Evolutionary conservation across 139 green algal species (phyloP), one percentile per base, ranked within the genome.

Genomic region (Chlorella sp.): DNA sequence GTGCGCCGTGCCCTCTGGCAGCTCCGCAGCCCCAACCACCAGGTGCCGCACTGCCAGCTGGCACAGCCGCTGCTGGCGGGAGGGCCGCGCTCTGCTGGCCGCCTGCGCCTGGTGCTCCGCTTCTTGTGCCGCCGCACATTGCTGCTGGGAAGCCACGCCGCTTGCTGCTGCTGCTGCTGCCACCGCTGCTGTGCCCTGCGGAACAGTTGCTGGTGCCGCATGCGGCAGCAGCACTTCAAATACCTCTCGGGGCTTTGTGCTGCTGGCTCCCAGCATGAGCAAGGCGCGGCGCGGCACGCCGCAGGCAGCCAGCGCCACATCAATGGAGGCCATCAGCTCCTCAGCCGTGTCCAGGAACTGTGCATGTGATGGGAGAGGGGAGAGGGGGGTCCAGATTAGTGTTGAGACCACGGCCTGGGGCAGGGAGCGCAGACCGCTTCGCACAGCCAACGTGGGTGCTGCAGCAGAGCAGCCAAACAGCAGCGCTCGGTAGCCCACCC

Each of bases 181-280:
- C 30, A 30, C 28, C 32, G 40, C 77, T 40, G 54, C 60, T 34
- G 77, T 4, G 40, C 60, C 46, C 4, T 51, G 32, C 43, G 30
- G 41, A 17, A 14, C 72, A 24, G 24, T 54, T 56, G 76, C 43
- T 2, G 43, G 30, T 65, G 73, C 73, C 46, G 73, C 56, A 38
- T 82, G 76, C 3, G 82, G 82, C 70, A 86, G 56, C 43, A 86
- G 20, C 44, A 86, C 41, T 9, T 86, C 82, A 16, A 68, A 82
- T 5, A 51, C 82, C 73, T 86, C 82, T 36, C 82, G 70, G 6
- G 82, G 82, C 40, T 56, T 56, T 32, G 69, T 30, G 7, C 46
- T 80, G 60, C 70, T 82, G 16, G 70, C 14, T 26, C 82, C 82
- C 60, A 86, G 60, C 70, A 86, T 70, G 20, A 86, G 46, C 22